Evolutionary conservation across 176 grass and related monocot genomes (phyloP).

Genomic region (Calamus simplicifolius): DNA sequence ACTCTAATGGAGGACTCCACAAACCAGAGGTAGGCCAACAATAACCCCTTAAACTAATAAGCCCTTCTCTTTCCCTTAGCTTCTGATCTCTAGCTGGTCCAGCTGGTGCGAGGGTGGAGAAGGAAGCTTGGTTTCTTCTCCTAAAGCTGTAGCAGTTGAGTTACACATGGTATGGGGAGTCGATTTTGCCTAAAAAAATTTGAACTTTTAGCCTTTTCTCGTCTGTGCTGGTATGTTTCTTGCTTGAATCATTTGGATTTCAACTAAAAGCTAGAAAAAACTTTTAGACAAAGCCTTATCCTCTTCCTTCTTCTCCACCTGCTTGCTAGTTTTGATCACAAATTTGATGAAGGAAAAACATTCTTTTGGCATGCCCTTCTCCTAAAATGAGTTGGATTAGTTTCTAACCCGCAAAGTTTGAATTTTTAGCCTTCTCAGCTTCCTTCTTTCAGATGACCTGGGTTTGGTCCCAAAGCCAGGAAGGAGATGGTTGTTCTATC

Average conservation of each 20-base stretch:
- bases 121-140: not conserved
- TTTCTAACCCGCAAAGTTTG: constrained; percentile 2
- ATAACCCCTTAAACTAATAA: not conserved
- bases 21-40: constrained; percentile 6
- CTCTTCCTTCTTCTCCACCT: no score
- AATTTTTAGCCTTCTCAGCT: not conserved
- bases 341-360: no score
- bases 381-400: no score
- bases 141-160: constrained; percentile 5
- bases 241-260: no score
- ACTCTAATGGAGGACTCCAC: not conserved
- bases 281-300: no score
- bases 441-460: constrained; percentile 15
- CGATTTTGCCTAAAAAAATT: constrained; percentile 15
- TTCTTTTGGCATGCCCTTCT: no score
- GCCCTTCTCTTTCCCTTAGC: no score
- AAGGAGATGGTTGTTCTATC: constrained; percentile 31
- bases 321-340: no score
- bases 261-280: no score
- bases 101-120: not conserved
- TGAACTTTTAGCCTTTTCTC: constrained; percentile 7
- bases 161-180: not conserved
- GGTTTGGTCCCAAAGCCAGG: constrained; percentile 9
- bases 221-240: not conserved
- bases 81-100: no score